phyloP scores from a whole-genome alignment of 345 rosid genomes.

The Luvunga scandens region DNA sequence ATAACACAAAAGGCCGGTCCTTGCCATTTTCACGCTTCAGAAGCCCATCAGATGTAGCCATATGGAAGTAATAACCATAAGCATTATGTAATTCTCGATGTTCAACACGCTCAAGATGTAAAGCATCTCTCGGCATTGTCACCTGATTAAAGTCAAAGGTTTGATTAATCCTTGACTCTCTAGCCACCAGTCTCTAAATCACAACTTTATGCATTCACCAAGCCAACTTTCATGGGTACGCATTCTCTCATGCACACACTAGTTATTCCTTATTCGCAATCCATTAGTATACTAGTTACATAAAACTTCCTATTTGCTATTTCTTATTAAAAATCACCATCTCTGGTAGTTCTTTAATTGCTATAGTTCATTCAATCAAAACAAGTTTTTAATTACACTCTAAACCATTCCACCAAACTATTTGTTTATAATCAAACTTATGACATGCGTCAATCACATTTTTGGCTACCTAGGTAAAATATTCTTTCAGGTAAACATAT shows the following conservation, averaged over 20 bases:
- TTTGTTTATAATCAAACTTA: background rate
- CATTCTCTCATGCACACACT: background rate
- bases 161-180: constrained; percentile 5
- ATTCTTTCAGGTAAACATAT: background rate
- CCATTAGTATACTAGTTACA: background rate
- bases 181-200: background rate
- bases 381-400: background rate
- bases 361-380: background rate
- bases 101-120: constrained; percentile 80
- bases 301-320: background rate
- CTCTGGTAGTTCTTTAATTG: background rate
- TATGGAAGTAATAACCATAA: constrained; percentile 90
- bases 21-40: constrained; percentile 83
- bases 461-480: background rate
- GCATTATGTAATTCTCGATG: constrained; percentile 95
- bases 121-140: constrained; percentile 96
- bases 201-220: background rate
- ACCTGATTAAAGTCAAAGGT: constrained; percentile 41
- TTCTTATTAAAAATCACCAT: background rate
- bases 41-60: constrained; percentile 98
- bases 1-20: constrained; percentile 92
- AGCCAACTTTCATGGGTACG: background rate
- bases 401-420: background rate
- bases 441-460: background rate
- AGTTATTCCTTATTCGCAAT: background rate